These are phyloP conservation scores for Colletotrichum tabaci DNA, from an alignment of 2,329 filamentous ascomycete species.

Conservation along the genomic window DNA sequence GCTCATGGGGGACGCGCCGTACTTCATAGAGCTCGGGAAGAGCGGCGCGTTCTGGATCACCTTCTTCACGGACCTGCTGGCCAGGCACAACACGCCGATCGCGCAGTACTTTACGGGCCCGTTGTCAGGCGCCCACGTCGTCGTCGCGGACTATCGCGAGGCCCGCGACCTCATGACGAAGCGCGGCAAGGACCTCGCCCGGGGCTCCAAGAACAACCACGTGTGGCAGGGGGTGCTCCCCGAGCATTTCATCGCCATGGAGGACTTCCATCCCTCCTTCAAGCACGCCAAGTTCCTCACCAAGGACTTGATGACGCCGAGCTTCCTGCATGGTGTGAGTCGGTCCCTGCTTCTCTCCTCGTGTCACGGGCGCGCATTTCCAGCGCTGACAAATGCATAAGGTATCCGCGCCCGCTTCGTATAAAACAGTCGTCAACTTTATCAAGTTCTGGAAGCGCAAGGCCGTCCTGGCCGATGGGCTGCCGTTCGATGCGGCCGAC, in stretches of 20 bases:
- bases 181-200: slow-evolving; percentile 11
- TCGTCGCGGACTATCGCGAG: slow-evolving; percentile 17
- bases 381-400: background rate
- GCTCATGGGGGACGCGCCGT: slow-evolving; percentile 2
- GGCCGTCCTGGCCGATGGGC: background rate
- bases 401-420: slow-evolving; percentile 3
- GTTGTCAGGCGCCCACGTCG: background rate
- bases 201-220: background rate
- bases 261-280: slow-evolving; percentile 18
- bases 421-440: background rate
- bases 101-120: slow-evolving; percentile 12
- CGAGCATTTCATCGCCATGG: slow-evolving; percentile 19
- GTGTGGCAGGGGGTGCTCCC: slow-evolving; percentile 5
- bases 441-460: slow-evolving; percentile 3
- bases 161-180: slow-evolving; percentile 21
- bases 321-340: slow-evolving; percentile 15
- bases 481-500: background rate
- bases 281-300: slow-evolving; percentile 19
- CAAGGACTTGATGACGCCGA: slow-evolving; percentile 24
- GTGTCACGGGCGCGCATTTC: accelerated
- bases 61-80: slow-evolving; percentile 17
- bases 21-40: background rate
- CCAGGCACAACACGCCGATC: slow-evolving; percentile 5
- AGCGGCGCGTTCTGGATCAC: slow-evolving; percentile 7
- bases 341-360: too few species aligned